A percentile compares a stretch with the other conserved stretches of the same genome.
Evolutionary conservation across 495 filamentous ascomycete genomes (phyloP).

Genomic region (Cenococcum geophilum): DNA sequence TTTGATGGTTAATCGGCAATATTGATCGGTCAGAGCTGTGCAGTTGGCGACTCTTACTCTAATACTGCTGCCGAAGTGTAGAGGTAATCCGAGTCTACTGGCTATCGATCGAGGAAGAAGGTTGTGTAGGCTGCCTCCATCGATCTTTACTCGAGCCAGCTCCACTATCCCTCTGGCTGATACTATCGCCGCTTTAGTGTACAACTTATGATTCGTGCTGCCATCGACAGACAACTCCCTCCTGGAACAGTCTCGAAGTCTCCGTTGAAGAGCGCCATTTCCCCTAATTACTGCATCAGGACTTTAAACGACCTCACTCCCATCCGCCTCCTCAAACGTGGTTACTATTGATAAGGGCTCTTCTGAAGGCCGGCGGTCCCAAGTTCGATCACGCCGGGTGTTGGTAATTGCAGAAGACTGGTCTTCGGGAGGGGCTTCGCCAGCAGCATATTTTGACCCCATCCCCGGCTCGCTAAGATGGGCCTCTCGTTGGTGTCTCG

Average conservation of each 20-base stretch:
- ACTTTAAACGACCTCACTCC: neutral
- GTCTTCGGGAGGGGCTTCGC: no score
- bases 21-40: slow-evolving; percentile 1
- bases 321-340: neutral
- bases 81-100: slow-evolving; percentile 3
- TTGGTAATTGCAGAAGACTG: neutral
- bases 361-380: neutral
- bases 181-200: neutral
- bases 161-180: slow-evolving; percentile 1
- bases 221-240: neutral
- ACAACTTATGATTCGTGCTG: slow-evolving; percentile 2
- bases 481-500: neutral
- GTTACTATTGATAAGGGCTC: neutral
- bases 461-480: neutral
- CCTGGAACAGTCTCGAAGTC: neutral
- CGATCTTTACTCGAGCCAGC: neutral
- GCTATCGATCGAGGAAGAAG: slow-evolving; percentile 2
- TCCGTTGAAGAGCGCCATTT: neutral
- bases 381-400: neutral
- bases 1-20: slow-evolving; percentile 1
- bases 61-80: slow-evolving; percentile 2
- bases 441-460: neutral
- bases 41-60: neutral
- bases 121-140: slow-evolving; percentile 1
- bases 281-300: neutral